Evolutionary conservation across 2,329 filamentous ascomycete species (phyloP).

Genomic region (Fusarium sp.): DNA sequence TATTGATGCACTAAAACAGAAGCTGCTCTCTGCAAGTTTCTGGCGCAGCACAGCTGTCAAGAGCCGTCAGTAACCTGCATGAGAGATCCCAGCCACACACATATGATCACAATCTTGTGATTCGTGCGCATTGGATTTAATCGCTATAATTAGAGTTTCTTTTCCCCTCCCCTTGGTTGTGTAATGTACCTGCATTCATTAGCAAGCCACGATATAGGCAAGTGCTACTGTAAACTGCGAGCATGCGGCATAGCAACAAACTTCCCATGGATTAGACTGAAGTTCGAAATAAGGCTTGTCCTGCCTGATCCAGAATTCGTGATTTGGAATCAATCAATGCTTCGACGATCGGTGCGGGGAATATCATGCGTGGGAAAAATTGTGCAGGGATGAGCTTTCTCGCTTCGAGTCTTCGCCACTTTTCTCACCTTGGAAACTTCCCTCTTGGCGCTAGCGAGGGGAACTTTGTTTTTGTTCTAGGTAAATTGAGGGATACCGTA

Average conservation of each 20-base stretch:
- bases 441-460: background rate
- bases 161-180: background rate
- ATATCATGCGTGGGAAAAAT: background rate
- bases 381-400: constrained; percentile 3
- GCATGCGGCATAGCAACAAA: background rate
- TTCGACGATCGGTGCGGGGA: constrained; percentile 10
- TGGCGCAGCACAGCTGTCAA: constrained; percentile 5
- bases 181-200: constrained; percentile 27
- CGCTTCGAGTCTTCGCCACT: constrained; percentile 11
- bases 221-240: background rate
- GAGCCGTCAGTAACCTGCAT: constrained; percentile 22
- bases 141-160: constrained; percentile 21
- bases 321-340: constrained; percentile 30
- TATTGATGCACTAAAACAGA: constrained; percentile 6
- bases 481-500: background rate
- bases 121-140: constrained; percentile 14
- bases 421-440: background rate
- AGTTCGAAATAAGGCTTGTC: background rate
- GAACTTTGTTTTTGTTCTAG: background rate
- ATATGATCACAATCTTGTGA: background rate
- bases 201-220: background rate
- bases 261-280: background rate
- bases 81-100: background rate
- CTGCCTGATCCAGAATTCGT: constrained; percentile 5
- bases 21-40: constrained; percentile 11